phyloP scores from a whole-genome alignment of 768 basidiomycete species.

The Tylopilus vinaceipallidus region DNA sequence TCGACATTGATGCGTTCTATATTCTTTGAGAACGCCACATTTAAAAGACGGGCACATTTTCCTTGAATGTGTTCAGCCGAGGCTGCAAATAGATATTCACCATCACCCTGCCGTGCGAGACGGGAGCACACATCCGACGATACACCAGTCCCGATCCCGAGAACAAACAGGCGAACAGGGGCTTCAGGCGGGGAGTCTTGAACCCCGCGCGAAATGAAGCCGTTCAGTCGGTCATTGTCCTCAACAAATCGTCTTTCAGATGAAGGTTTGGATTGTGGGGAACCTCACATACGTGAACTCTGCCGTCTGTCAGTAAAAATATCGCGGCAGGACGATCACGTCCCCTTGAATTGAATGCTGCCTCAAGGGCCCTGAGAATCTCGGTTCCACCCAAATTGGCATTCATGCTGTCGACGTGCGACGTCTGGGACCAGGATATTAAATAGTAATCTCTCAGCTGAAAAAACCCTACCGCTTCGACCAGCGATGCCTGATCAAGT shows the following conservation, averaged over 20 bases:
- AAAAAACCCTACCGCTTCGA: slow-evolving; percentile 34
- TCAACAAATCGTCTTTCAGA: too few species aligned
- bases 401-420: slow-evolving; percentile 38
- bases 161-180: slow-evolving; percentile 50
- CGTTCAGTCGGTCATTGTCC: too few species aligned
- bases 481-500: slow-evolving; percentile 33
- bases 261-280: too few species aligned
- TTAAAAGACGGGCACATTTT: slow-evolving; percentile 50
- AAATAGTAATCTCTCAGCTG: slow-evolving; percentile 3
- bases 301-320: slow-evolving; percentile 61
- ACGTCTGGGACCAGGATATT: slow-evolving; percentile 30
- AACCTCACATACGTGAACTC: slow-evolving; percentile 31
- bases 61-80: slow-evolving; percentile 44
- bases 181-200: slow-evolving; percentile 25
- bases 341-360: slow-evolving; percentile 37
- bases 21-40: slow-evolving; percentile 47
- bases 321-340: slow-evolving; percentile 42
- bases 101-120: slow-evolving; percentile 53
- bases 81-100: slow-evolving; percentile 46
- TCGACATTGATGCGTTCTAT: slow-evolving; percentile 47
- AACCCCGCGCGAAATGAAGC: slow-evolving; percentile 35
- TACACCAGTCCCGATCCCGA: slow-evolving; percentile 53
- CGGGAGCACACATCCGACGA: slow-evolving; percentile 52
- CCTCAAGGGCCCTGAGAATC: slow-evolving; percentile 39
- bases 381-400: slow-evolving; percentile 54